A percentile compares a stretch with the other conserved stretches of the same genome.
These are phyloP conservation scores for Gossypium anomalum DNA, from an alignment of 345 rosid species.

Conservation along the genomic window DNA sequence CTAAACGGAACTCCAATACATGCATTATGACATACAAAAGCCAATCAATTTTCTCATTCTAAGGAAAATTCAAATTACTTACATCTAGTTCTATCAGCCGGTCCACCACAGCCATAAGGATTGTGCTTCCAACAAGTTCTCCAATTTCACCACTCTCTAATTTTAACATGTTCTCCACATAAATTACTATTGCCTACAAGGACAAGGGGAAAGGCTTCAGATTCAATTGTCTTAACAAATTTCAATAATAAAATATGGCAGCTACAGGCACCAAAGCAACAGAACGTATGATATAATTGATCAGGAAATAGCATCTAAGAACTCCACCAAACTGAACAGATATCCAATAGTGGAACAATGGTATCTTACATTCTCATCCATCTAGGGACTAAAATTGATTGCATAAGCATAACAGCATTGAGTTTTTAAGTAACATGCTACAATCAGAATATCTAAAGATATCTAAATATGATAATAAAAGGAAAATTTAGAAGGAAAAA, in stretches of 20 bases:
- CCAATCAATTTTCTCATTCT: slow-evolving; percentile 6
- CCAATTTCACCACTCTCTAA: slow-evolving; percentile 70
- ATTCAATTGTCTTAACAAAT: neutral
- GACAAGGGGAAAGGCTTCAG: neutral
- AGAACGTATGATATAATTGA: neutral
- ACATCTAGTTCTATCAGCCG: slow-evolving; percentile 84
- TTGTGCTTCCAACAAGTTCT: slow-evolving; percentile 57
- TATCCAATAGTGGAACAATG: neutral
- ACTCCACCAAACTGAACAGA: neutral
- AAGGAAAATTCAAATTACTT: slow-evolving; percentile 30
- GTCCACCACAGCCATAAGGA: slow-evolving; percentile 71
- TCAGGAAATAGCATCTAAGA: neutral
- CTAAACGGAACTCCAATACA: slow-evolving; percentile 27
- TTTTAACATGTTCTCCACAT: slow-evolving; percentile 74
- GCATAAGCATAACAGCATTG: neutral
- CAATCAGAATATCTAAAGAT: neutral
- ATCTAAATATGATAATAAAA: neutral
- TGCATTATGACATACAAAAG: slow-evolving; percentile 5
- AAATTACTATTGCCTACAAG: slow-evolving; percentile 39
- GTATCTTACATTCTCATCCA: neutral
- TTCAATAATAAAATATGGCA: neutral
- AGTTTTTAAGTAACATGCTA: neutral
- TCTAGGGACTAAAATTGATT: neutral
- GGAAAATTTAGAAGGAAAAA: neutral
- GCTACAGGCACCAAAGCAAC: neutral